A percentile compares a stretch with the other conserved stretches of the same genome.
These are phyloP conservation scores for Cubamyces sp. DNA, from an alignment of 768 basidiomycete species.

Conservation along the genomic window DNA sequence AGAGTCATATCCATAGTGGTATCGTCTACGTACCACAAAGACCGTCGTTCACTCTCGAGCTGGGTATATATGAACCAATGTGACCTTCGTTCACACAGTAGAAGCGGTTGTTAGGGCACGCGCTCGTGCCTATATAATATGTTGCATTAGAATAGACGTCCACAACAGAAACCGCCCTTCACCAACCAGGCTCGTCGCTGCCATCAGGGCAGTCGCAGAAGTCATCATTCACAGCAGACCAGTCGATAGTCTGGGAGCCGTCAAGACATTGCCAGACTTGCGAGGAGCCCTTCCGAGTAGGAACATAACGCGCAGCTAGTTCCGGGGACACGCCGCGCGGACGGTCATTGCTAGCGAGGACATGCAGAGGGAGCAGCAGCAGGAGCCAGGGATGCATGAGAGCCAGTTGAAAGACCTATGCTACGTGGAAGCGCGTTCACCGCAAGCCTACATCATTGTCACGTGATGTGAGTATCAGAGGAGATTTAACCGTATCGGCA, in stretches of 20 bases:
- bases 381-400: constrained; percentile 35
- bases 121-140: constrained; percentile 68
- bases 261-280: constrained; percentile 78
- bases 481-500: no score
- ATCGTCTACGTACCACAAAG: constrained; percentile 73
- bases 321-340: constrained; percentile 62
- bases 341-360: constrained; percentile 42
- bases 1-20: neutral
- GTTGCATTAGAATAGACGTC: constrained; percentile 17
- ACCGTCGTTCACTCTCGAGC: constrained; percentile 88
- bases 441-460: constrained; percentile 5
- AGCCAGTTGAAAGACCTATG: constrained; percentile 15
- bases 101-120: constrained; percentile 76
- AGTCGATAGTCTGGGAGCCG: constrained; percentile 76
- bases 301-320: constrained; percentile 58
- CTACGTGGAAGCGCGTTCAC: constrained; percentile 26
- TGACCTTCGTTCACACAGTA: constrained; percentile 90
- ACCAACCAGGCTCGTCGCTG: constrained; percentile 90
- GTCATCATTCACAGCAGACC: constrained; percentile 88
- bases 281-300: constrained; percentile 47
- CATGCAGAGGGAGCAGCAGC: constrained; percentile 29
- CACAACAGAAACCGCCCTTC: neutral
- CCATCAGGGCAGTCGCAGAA: constrained; percentile 94
- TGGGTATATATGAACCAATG: constrained; percentile 75
- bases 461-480: constrained; percentile 11